A percentile compares a stretch with the other conserved stretches of the same genome.
phyloP scores from a whole-genome alignment of 2,329 filamentous ascomycete species.

The Laburnicola sp. region DNA sequence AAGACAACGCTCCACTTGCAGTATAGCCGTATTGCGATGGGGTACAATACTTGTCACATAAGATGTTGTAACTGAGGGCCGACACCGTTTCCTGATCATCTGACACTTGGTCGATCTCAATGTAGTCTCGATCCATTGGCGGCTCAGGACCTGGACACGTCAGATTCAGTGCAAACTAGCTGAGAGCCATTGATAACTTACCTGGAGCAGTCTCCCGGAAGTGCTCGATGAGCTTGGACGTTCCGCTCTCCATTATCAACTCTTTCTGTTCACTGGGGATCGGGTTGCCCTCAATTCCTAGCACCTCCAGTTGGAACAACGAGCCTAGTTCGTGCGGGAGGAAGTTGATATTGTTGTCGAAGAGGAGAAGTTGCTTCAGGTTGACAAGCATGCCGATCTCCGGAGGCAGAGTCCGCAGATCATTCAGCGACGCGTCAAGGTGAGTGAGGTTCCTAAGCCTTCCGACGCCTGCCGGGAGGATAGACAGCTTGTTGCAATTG shows the following conservation, averaged over 20 bases:
- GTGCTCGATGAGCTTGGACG: conserved; percentile 78
- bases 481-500: conserved; percentile 85
- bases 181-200: conserved; percentile 53
- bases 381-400: conserved; percentile 98
- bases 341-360: conserved; percentile 84
- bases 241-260: conserved; percentile 82
- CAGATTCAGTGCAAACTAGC: conserved; percentile 2
- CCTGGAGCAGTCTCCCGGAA: conserved; percentile 83
- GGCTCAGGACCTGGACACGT: conserved; percentile 66
- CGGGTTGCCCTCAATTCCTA: conserved; percentile 92
- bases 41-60: conserved; percentile 92
- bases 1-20: conserved; percentile 75
- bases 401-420: conserved; percentile 76
- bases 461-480: conserved; percentile 79
- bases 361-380: conserved; percentile 80
- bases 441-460: conserved; percentile 77
- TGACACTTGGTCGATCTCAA: conserved; percentile 68
- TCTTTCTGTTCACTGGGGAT: conserved; percentile 71
- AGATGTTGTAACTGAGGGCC: conserved; percentile 90
- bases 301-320: conserved; percentile 81
- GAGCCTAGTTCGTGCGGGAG: conserved; percentile 88
- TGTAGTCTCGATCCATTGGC: conserved; percentile 73
- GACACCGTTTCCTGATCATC: conserved; percentile 69
- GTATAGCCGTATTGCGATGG: conserved; percentile 86
- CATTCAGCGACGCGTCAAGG: conserved; percentile 87